These are phyloP conservation scores for Phialophora verrucosa DNA, from an alignment of 2,329 filamentous ascomycete species.

Conservation along the genomic window DNA sequence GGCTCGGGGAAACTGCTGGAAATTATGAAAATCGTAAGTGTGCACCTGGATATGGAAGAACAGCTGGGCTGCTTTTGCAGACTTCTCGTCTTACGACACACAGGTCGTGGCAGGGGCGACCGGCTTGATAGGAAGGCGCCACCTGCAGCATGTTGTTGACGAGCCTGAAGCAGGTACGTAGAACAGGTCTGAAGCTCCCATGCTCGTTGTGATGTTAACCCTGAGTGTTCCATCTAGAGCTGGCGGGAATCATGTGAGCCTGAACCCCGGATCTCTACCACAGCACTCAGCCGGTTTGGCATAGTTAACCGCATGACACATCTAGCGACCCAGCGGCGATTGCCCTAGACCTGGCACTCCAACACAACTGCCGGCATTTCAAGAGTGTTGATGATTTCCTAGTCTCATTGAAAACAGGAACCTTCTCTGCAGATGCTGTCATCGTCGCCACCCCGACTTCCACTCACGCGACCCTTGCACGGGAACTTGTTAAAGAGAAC, in stretches of 20 bases:
- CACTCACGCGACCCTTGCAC: constrained; percentile 26
- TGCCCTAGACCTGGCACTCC: not conserved
- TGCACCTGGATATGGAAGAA: too few relatives aligned
- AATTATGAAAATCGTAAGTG: too few relatives aligned
- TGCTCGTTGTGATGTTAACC: not conserved
- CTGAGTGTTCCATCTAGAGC: not conserved
- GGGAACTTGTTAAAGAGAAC: constrained; percentile 20
- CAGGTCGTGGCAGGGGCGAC: constrained; percentile 19
- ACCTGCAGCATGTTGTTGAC: constrained; percentile 22
- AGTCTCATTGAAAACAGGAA: not conserved
- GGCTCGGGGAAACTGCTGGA: too few relatives aligned
- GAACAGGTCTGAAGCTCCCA: not conserved
- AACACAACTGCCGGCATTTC: not conserved
- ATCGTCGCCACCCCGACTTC: constrained; percentile 33
- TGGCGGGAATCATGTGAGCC: constrained; percentile 8
- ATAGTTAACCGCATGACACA: constrained; percentile 24
- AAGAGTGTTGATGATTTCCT: not conserved
- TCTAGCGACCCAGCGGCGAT: constrained; percentile 4
- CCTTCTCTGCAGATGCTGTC: constrained; percentile 17
- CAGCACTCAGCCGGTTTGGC: constrained; percentile 13
- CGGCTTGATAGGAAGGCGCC: constrained; percentile 20
- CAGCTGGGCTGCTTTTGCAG: too few relatives aligned
- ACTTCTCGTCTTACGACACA: not conserved
- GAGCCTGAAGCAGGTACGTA: constrained; percentile 9
- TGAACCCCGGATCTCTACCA: too few relatives aligned